Evolutionary conservation across 2,329 filamentous ascomycete genomes (phyloP), one percentile per base, ranked within the genome.

Genomic region (Pseudogymnoascus sp.): DNA sequence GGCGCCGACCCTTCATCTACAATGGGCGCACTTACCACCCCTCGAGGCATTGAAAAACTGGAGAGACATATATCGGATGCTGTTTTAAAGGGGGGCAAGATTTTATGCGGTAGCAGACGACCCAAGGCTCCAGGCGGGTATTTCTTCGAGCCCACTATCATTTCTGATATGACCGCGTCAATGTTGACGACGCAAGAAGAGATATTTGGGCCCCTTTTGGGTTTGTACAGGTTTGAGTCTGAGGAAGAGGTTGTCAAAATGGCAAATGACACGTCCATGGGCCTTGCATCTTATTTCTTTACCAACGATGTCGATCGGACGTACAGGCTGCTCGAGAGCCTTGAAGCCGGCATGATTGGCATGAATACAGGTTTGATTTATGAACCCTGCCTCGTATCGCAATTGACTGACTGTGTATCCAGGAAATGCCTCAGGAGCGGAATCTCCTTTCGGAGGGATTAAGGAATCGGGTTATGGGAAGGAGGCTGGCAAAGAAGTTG

Each of bases 341-440:
- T 89, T 33, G 85, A 88, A 70, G 85, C 86, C 3, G 86, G 85
- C 2, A 88, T 88, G 86, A 85, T 88, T 68, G 86, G 86, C 11
- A 75, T 86, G 74, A 86, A 86, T 67, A 84, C 81, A 61, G 80
- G 85, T 87, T 11, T 33, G 30, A 33, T 33, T 11, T 33, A 2
- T 33, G 30, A 33, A 25, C 2, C 5, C 22, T 4, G 22, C 22
- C 22, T 25, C 22, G 22, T 25, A 25, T 25, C 22, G 22, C 22
- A 25, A 25, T 5, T 25, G 1, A 25, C 22, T 25, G 22, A 25
- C 22, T 25, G 22, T 25, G 22, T 25, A 25, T 25, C 22, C 22
- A 25, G 22, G 22, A 25, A 25, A 25, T 25, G 22, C 22, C 22
- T 25, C 22, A 25, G 22, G 22, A 25, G 22, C 22, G 22, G 22